Base-by-base conservation (phyloP, 1,284 basidiomycete genomes). In the Cryptococcus floricola region DNA sequence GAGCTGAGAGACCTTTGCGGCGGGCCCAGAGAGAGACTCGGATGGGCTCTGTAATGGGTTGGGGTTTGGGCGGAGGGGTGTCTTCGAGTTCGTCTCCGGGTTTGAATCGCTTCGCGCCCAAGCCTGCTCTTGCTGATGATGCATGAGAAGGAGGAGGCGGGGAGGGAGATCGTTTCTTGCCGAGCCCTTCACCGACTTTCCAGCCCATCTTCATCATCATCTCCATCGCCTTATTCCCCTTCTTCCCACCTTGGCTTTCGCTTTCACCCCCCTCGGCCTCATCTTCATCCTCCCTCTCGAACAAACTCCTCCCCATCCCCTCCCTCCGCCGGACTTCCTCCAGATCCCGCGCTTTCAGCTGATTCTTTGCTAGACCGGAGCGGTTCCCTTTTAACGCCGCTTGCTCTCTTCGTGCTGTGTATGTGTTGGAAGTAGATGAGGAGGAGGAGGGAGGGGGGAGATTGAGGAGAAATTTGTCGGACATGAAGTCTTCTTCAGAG, bases 401-500 rank as follows among this genome's bases (percentile, higher is more conserved):
- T 4, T 55, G 50, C 8, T 61, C 31, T 2, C 76, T 62, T 45
- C 66, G 59, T 14, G 65, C 65, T 14, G 59, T 55, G 60, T 76
- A 75, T 34, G 31, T 34, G 23, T 23, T 23, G 23, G 23, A 23
- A 23, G 23, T 23, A 18, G 48, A 51, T 8, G 16, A 9, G 4
- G 50, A 38, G 18, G 54, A 19, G 1, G 45, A 27, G 14, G 56
- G 34, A 8, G 61, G 34, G 10, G 66, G 28, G 4, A 63, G 47
- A 2, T 73, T 70, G 31, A 71, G 61, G 38, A 77, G 70, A 64
- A 68, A 77, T 61, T 76, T 77, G 68, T 77, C 76, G 16, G 74
- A 76, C 76, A 77, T 77, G 67, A 77, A 77, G 58, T 77, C 76
- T 44, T 77, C 75, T 52, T 77, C 75, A 0, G 72, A 74, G 64